Conservation (phyloP, 2,329 filamentous ascomycete species). For the Calonectria hawksworthii region DNA sequence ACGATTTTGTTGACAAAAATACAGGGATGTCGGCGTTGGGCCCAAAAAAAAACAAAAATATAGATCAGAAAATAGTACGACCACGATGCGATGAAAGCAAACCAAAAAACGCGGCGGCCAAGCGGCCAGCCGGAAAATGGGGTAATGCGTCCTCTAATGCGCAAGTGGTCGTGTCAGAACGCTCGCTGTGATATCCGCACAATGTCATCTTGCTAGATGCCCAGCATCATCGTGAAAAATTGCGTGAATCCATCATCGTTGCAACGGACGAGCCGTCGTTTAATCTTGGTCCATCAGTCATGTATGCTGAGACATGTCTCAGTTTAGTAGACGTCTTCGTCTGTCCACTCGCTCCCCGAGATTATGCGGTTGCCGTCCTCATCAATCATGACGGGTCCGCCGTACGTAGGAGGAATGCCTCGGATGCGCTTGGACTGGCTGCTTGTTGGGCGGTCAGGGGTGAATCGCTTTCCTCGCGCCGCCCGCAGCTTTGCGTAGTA, state of each 20-base stretch:
- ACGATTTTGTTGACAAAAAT: constrained; percentile 18
- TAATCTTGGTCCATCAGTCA: constrained; percentile 39
- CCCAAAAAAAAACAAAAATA: constrained; percentile 23
- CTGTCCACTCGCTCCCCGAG: constrained; percentile 77
- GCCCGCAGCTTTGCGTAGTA: constrained; percentile 86
- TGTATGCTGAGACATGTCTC: constrained; percentile 15
- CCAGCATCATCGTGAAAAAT: constrained; percentile 46
- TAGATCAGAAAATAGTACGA: constrained; percentile 21
- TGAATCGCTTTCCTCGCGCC: constrained; percentile 74
- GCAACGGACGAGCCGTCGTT: constrained; percentile 34
- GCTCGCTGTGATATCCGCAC: constrained; percentile 40
- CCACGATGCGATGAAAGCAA: neutral
- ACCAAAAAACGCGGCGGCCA: neutral
- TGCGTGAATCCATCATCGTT: constrained; percentile 46
- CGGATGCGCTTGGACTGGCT: constrained; percentile 67
- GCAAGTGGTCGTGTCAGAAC: constrained; percentile 20
- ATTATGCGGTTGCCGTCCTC: constrained; percentile 73
- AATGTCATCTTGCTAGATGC: constrained; percentile 46
- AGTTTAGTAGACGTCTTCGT: constrained; percentile 71
- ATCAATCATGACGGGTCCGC: constrained; percentile 65
- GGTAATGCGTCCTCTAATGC: constrained; percentile 13
- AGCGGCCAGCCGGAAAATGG: neutral
- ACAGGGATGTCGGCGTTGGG: constrained; percentile 25
- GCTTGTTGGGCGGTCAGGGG: constrained; percentile 61
- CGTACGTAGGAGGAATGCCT: constrained; percentile 66